A percentile compares a stretch with the other conserved stretches of the same genome.
phyloP scores from a whole-genome alignment of 73 alveolate genomes.

The Tetrahymena borealis region DNA sequence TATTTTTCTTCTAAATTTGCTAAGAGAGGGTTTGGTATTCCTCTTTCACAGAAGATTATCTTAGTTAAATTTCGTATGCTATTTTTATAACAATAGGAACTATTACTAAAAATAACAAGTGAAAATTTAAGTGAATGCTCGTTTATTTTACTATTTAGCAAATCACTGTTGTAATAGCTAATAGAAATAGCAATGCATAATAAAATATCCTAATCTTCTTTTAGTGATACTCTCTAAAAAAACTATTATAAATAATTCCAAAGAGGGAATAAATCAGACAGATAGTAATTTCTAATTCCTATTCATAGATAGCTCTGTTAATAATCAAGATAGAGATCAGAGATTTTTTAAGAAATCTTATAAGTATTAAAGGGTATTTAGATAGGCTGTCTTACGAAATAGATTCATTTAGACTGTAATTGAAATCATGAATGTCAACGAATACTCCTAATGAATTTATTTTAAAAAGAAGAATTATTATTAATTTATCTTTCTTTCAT shows the following conservation, averaged over 20 bases:
- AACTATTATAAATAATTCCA: not conserved
- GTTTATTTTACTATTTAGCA: not conserved
- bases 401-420: not conserved
- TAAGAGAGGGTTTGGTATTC: not conserved
- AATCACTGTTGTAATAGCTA: not conserved
- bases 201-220: not conserved
- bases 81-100: not conserved
- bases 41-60: not conserved
- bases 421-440: not conserved
- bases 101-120: not conserved
- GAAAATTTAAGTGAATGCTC: not conserved
- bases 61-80: not conserved
- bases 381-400: not conserved
- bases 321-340: not conserved
- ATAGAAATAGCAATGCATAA: not conserved
- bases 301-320: not conserved
- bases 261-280: not conserved
- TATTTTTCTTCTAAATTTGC: not conserved
- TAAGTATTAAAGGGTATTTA: not conserved
- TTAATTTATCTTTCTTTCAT: no score
- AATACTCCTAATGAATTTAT: not conserved
- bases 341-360: not conserved
- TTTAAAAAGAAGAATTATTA: not conserved
- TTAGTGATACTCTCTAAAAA: not conserved
- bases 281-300: not conserved